Percentiles rank a stretch among this genome's conserved stretches.
phyloP scores from a whole-genome alignment of 768 basidiomycete species.

The Leccinum truebloodii region DNA sequence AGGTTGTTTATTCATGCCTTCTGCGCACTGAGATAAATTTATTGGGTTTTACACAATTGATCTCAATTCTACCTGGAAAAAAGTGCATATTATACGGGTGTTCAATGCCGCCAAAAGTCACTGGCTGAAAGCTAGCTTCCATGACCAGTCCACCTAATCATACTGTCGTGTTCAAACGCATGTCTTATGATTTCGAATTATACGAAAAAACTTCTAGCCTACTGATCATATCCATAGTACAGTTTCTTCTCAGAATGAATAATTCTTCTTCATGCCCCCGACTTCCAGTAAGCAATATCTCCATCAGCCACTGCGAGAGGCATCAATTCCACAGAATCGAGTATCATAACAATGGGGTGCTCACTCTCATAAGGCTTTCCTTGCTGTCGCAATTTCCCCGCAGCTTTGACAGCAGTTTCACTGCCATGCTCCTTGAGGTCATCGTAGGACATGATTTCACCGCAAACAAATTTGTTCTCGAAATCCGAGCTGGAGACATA shows the following conservation, averaged over 20 bases:
- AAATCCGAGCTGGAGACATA: conserved; percentile 74
- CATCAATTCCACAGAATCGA: conserved; percentile 9
- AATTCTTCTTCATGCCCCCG: conserved; percentile 48
- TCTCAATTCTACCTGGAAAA: background rate
- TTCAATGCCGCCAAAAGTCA: background rate
- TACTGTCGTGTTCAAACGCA: background rate
- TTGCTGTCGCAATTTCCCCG: conserved; percentile 92
- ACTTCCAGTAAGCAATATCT: conserved; percentile 92
- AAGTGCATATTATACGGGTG: background rate
- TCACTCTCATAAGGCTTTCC: conserved; percentile 95
- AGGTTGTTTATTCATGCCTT: too few relatives aligned
- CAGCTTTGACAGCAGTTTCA: conserved; percentile 90
- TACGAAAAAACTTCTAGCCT: conserved; percentile 12
- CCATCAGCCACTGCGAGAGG: conserved; percentile 70
- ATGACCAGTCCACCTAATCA: background rate
- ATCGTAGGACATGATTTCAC: conserved; percentile 92
- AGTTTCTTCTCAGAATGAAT: background rate
- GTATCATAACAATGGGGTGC: conserved; percentile 28
- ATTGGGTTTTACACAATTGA: background rate
- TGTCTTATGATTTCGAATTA: conserved; percentile 11
- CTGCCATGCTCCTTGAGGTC: conserved; percentile 92
- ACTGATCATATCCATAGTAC: conserved; percentile 10
- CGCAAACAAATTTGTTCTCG: conserved; percentile 96
- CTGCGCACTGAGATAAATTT: background rate
- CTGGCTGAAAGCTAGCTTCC: background rate